Base-by-base conservation (phyloP, 768 basidiomycete genomes). In the Baorangia bicolor region DNA sequence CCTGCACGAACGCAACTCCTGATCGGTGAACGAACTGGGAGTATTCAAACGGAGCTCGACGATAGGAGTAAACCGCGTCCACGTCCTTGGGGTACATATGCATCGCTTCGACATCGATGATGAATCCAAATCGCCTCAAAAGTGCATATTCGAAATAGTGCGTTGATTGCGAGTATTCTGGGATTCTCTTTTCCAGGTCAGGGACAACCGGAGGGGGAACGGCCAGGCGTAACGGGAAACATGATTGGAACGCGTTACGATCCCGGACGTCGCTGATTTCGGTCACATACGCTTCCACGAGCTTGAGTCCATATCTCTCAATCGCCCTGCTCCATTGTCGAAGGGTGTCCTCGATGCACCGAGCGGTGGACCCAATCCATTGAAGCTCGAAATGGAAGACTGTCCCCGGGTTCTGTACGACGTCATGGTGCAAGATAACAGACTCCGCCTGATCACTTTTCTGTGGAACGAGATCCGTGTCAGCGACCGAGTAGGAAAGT, bases 361-460 rank as follows among this genome's bases (percentile, higher is more conserved):
- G 84, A 23, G 94, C 93, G 1, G 94, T 94, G 2, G 94, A 90
- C 3, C 93, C 94, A 38, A 98, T 88, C 96, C 97, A 99, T 58
- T 96, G 92, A 28, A 99, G 78, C 71, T 99, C 95, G 64, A 98
- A 94, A 71, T 98, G 96, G 74, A 97, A 97, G 55, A 90, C 92
- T 28, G 89, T 96, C n/a, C 79, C 83, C 0, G 93, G 90, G 65
- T 98, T 98, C 70, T 98, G 96, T 49, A 96, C 90, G 53, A 97
- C 84, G 72, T 98, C 97, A 70, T 95, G 86, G 68, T 98, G 95
- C 25, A 98, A 77, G 30, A 95, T 81, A 18, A 92, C 90, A 3
- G 86, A 82, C 72, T 97, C 94, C 1, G 93, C 90, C 63, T 92
- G 88, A 69, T 92, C 88, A 64, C 91, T 94, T 73, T 81, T 81